Evolutionary conservation across 768 basidiomycete species (phyloP).

Genomic region (Phallus indusiatus): DNA sequence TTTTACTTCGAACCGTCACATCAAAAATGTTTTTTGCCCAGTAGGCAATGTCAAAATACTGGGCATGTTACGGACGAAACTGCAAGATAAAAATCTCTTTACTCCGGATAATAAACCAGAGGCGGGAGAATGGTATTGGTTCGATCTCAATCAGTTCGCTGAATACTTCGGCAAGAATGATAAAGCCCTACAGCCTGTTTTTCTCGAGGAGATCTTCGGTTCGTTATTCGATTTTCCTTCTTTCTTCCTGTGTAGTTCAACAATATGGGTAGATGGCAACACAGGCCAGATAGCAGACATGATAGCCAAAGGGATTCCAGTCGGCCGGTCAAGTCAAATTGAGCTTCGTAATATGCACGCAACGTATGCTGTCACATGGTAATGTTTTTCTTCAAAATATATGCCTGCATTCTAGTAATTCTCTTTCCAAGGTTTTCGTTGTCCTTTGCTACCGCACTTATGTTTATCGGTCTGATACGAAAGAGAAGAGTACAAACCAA

Average conservation of each 20-base stretch:
- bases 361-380: constrained; percentile 96
- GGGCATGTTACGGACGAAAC: constrained; percentile 78
- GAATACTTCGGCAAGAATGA: constrained; percentile 63
- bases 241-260: neutral
- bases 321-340: constrained; percentile 74
- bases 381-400: constrained; percentile 14
- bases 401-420: constrained; percentile 1
- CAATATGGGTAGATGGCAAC: constrained; percentile 62
- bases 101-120: constrained; percentile 83
- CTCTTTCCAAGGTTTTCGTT: constrained; percentile 65
- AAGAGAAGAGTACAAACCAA: neutral
- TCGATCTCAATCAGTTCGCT: constrained; percentile 74
- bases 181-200: constrained; percentile 74
- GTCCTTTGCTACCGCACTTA: constrained; percentile 72
- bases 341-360: constrained; percentile 91
- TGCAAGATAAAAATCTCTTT: constrained; percentile 62
- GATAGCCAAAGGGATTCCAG: constrained; percentile 64
- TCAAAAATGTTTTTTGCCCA: constrained; percentile 7
- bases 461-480: constrained; percentile 61
- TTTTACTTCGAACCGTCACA: constrained; percentile 27
- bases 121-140: constrained; percentile 86
- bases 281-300: constrained; percentile 58
- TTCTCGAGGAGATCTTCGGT: constrained; percentile 91
- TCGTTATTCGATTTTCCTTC: constrained; percentile 18
- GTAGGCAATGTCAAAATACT: constrained; percentile 58